Conservation (phyloP, 2,329 filamentous ascomycete species). For the Scedosporium apiospermum region DNA sequence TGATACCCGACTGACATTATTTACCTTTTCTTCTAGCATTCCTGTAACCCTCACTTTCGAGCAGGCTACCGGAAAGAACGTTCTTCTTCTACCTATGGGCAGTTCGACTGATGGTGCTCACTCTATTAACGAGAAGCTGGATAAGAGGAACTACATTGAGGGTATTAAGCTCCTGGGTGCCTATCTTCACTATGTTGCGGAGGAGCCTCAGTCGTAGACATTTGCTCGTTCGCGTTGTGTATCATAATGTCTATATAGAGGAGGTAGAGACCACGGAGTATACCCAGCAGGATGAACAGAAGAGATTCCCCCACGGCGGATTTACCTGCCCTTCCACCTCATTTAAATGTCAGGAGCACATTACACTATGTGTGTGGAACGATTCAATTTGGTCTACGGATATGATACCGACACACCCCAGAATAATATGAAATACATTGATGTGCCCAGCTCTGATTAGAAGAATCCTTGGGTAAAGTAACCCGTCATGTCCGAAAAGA, state of each 20-base stretch:
- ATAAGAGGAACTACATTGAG: constrained; percentile 96
- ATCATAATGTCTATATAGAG: not conserved
- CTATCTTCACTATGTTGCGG: constrained; percentile 91
- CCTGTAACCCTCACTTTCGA: constrained; percentile 96
- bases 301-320: no score
- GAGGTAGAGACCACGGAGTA: no score
- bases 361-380: no score
- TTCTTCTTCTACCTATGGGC: constrained; percentile 90
- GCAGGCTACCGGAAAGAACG: constrained; percentile 96
- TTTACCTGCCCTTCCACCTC: no score
- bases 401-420: no score
- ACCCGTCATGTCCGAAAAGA: not conserved
- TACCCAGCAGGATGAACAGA: no score
- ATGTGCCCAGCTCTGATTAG: no score
- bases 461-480: no score
- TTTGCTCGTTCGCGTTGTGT: not conserved
- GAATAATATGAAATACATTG: no score
- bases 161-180: constrained; percentile 92
- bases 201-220: constrained; percentile 55
- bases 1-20: constrained; percentile 9
- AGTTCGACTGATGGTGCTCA: constrained; percentile 94
- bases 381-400: no score
- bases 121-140: constrained; percentile 97
- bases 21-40: constrained; percentile 48
- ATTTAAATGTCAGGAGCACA: no score